These are phyloP conservation scores for Phascolomyces articulosus DNA, from an alignment of 371 early-diverging fungal genomes.

Conservation along the genomic window DNA sequence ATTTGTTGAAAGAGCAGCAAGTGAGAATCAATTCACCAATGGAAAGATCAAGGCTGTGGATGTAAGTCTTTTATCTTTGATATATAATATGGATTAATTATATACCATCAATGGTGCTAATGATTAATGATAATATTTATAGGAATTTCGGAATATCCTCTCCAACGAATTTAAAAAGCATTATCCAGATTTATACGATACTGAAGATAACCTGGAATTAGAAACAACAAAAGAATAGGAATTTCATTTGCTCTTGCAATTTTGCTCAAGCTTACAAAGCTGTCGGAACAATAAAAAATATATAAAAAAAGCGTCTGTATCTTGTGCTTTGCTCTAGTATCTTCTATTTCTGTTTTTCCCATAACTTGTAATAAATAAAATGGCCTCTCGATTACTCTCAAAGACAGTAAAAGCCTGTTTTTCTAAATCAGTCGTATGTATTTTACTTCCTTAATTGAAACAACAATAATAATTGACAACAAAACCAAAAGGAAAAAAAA, in stretches of 20 bases:
- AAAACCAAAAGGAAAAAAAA: no score
- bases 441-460: not conserved
- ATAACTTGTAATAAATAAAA: not conserved
- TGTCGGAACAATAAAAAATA: no score
- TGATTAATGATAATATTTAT: not conserved
- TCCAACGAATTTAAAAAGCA: slow-evolving; percentile 47
- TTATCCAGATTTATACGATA: slow-evolving; percentile 51
- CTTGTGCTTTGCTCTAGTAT: no score
- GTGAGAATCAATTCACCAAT: slow-evolving; percentile 81
- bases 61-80: slow-evolving; percentile 37
- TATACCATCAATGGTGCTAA: not conserved
- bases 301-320: no score
- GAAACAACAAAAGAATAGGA: not conserved
- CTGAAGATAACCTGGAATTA: slow-evolving; percentile 18
- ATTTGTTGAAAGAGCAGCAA: slow-evolving; percentile 74
- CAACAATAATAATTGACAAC: not conserved
- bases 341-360: not conserved
- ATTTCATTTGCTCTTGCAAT: not conserved
- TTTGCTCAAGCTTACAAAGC: no score
- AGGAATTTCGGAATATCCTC: slow-evolving; percentile 44
- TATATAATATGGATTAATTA: no score
- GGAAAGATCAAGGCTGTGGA: slow-evolving; percentile 74
- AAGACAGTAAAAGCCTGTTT: slow-evolving; percentile 1
- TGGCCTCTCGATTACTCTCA: slow-evolving; percentile 1
- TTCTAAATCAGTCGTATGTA: not conserved